Evolutionary conservation across 345 rosid species (phyloP).

Genomic region (Pistacia atlantica): DNA sequence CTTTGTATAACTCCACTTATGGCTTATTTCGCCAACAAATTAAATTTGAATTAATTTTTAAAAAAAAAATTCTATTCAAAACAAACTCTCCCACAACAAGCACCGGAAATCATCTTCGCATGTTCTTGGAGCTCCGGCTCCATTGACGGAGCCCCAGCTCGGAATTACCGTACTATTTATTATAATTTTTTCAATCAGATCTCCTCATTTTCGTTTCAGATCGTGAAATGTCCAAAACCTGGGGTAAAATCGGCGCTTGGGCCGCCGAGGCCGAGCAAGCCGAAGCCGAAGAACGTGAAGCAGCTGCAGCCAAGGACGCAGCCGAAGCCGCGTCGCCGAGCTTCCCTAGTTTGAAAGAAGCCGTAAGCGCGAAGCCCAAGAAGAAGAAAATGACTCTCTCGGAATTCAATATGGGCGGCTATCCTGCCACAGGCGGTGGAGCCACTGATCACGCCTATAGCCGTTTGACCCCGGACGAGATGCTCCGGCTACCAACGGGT

Average conservation of each 20-base stretch:
- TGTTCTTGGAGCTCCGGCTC: conserved; percentile 69
- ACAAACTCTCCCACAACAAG: background rate
- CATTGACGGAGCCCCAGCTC: conserved; percentile 55
- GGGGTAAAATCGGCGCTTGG: conserved; percentile 91
- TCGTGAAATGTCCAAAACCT: conserved; percentile 63
- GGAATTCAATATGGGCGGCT: conserved; percentile 47
- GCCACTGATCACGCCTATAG: conserved; percentile 15
- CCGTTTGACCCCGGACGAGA: conserved; percentile 78
- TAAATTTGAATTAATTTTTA: background rate
- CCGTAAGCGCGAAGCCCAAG: conserved; percentile 67
- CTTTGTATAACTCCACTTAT: background rate
- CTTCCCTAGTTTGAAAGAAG: conserved; percentile 84
- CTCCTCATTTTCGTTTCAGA: conserved; percentile 18
- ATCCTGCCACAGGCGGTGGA: conserved; percentile 27
- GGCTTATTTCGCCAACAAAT: background rate
- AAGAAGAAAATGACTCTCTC: conserved; percentile 79
- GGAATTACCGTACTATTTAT: background rate
- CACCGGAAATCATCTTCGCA: conserved; percentile 26
- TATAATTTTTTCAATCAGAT: conserved; percentile 5
- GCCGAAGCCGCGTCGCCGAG: conserved; percentile 47
- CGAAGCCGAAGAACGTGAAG: conserved; percentile 59
- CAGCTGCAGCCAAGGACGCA: conserved; percentile 37
- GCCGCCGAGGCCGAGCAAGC: conserved; percentile 93
- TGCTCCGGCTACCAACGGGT: conserved; percentile 85
- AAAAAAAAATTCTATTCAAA: background rate